A percentile compares a stretch with the other conserved stretches of the same genome.
These are phyloP conservation scores for Didymella glomerata DNA, from an alignment of 2,329 filamentous ascomycete genomes.

Conservation along the genomic window DNA sequence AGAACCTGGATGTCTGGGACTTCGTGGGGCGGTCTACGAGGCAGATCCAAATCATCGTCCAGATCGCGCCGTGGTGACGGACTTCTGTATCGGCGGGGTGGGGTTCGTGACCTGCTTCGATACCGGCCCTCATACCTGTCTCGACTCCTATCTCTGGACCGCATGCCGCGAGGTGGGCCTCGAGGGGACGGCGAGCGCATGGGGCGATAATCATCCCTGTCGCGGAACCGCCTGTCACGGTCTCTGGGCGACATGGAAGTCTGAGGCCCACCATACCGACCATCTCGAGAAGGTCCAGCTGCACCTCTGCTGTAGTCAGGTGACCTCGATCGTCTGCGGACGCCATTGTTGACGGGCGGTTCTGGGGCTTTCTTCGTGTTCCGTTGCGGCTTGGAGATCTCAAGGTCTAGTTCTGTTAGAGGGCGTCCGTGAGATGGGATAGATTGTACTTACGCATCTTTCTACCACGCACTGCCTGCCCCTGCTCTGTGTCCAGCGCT, in stretches of 20 bases:
- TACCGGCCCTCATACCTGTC: slow-evolving; percentile 62
- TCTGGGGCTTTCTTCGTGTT: slow-evolving; percentile 68
- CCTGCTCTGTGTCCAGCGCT: slow-evolving; percentile 81
- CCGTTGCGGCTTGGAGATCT: slow-evolving; percentile 88
- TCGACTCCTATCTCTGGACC: slow-evolving; percentile 49
- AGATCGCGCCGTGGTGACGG: slow-evolving; percentile 70
- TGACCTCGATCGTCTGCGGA: slow-evolving; percentile 67
- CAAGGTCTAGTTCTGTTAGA: slow-evolving; percentile 71
- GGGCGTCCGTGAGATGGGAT: background rate
- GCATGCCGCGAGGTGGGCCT: slow-evolving; percentile 47
- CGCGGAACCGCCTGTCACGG: slow-evolving; percentile 64
- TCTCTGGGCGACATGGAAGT: slow-evolving; percentile 52
- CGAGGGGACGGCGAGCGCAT: slow-evolving; percentile 58
- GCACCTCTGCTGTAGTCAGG: slow-evolving; percentile 65
- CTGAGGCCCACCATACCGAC: slow-evolving; percentile 49
- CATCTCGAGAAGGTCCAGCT: slow-evolving; percentile 51
- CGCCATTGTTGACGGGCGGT: slow-evolving; percentile 44
- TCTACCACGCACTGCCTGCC: slow-evolving; percentile 81
- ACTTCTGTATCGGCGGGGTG: slow-evolving; percentile 70
- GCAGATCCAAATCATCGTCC: slow-evolving; percentile 72
- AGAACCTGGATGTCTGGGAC: slow-evolving; percentile 92
- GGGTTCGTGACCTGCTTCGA: slow-evolving; percentile 71
- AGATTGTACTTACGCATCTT: slow-evolving; percentile 80
- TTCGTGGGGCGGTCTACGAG: slow-evolving; percentile 74
- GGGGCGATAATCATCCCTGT: slow-evolving; percentile 65